Percentiles rank a stretch among this genome's conserved stretches.
These are phyloP conservation scores for Styphnolobium japonicum DNA, from an alignment of 306 rosid genomes.

Conservation along the genomic window DNA sequence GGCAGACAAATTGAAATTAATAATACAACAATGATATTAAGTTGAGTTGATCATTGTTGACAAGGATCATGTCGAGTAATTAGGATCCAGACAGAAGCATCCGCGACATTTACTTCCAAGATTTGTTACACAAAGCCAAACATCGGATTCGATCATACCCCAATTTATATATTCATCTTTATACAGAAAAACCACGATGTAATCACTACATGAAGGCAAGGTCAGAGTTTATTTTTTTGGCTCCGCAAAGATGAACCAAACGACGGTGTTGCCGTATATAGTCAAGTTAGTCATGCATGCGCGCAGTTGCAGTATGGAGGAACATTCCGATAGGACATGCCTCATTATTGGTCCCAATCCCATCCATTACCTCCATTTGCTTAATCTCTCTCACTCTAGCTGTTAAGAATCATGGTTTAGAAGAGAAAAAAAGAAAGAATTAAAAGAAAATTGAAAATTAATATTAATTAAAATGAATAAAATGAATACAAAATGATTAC, in stretches of 20 bases:
- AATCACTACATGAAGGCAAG: not conserved
- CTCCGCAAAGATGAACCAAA: not conserved
- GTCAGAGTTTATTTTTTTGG: not conserved
- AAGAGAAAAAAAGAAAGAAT: no score
- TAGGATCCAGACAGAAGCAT: constrained; percentile 14
- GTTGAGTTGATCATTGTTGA: not conserved
- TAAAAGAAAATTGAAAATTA: no score
- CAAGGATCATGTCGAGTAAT: not conserved
- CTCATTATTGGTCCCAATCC: constrained; percentile 19
- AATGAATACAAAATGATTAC: no score
- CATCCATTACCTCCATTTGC: not conserved
- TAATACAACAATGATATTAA: not conserved
- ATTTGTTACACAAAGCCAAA: constrained; percentile 12
- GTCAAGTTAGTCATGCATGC: not conserved
- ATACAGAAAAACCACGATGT: not conserved
- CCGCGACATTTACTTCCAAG: not conserved
- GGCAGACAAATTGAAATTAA: not conserved
- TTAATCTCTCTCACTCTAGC: not conserved
- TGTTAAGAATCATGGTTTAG: no score
- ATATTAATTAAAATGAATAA: no score
- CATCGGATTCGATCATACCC: constrained; percentile 28
- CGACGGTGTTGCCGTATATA: constrained; percentile 24
- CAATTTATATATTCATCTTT: constrained; percentile 1
- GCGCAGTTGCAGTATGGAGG: constrained; percentile 36
- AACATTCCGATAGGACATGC: constrained; percentile 37